Evolutionary conservation across 2,329 filamentous ascomycete species (phyloP), one percentile per base, ranked within the genome.

Genomic region (Madurella fahalii): DNA sequence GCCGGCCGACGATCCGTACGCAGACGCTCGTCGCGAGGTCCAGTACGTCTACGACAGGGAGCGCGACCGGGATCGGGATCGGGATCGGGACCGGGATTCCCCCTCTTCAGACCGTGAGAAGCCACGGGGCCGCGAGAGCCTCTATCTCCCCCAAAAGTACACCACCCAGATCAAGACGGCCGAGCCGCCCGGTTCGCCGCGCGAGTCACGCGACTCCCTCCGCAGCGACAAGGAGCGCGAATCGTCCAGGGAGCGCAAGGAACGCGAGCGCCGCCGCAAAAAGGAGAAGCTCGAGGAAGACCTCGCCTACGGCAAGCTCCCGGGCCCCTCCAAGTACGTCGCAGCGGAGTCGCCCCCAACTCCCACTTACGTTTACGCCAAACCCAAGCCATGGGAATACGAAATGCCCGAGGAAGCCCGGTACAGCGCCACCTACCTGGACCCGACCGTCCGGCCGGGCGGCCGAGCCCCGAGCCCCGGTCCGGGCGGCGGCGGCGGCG

Each of bases 111-210:
- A 70, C 46, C 62, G 60, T 12, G 69, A 71, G 49, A 66, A 67
- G 50, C 68, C 68, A 53, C 61, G 61, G 54, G 47, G 56, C 63
- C 42, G 67, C 67, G 53, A 54, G 48, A 71, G 68, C 60, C 64
- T 78, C 53, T 77, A 71, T 59, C 65, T 79, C 39, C 77, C 77
- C 1, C 71, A 74, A 57, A 80, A 78, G 61, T 79, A 80, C 59
- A 71, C 71, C 61, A 68, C 69, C 50, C 66, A 69, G 53, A 69
- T 71, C 56, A 61, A 53, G 16, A 57, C 61, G 13, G 62, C 60
- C 12, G 61, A 65, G 43, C 56, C 52, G 2, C 50, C 59, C 39
- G 53, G 55, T 20, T 64, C 61, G n/a, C 62, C 63, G 9, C 61
- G 68, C 32, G 60, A 64, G 34, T 67, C 69, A 40, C 63, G 64